Evolutionary conservation across 441 rosid genomes (phyloP), one percentile per base, ranked within the genome.

Genomic region (Metrosideros polymorpha): DNA sequence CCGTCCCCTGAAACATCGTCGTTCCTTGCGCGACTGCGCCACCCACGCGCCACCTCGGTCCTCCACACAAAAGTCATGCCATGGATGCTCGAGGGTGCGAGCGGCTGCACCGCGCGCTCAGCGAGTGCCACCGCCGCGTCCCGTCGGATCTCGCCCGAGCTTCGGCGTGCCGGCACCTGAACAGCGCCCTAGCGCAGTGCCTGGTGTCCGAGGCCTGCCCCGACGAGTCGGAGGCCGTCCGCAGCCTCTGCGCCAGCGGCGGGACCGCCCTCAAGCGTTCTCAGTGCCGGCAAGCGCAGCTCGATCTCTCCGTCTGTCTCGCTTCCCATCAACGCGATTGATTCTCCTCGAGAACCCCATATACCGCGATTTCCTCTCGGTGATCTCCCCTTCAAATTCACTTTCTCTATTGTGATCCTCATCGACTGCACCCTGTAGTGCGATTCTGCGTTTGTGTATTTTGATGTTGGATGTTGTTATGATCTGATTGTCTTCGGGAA

Each of bases 251-350:
- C 86, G 85, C 90, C 2, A 97, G 98, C 91, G 92, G 96, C 61
- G 98, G 99, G 55, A 96, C 98, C n/a, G 91, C 91, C 19, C 90
- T 96, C 19, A 97, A 97, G 87, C 94, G 97, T 39, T 90, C 93
- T 30, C 98, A 96, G 89, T 96, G 98, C 89, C 95, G 91, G 35
- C 91, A 91, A 43, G 99, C 98, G 52, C 95, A 93, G 90, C 89
- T 93, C n/a, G 92, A 94, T 39, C 95, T 95, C 83, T 93, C 99
- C 88, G 82, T 91, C 47, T 97, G 99, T 85, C 90, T 97, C 63
- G 88, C 98, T 75, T 90, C 93, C 10, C 95, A 87, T 89, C 98
- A 94, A 66, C 84, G 49, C 49, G 79, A 71, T 71, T 39, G 7
- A 71, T 39, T 27, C 17, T 71, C 47, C 79, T 71, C 5, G n/a